phyloP scores from a whole-genome alignment of 306 rosid species.

The Morella rubra region DNA sequence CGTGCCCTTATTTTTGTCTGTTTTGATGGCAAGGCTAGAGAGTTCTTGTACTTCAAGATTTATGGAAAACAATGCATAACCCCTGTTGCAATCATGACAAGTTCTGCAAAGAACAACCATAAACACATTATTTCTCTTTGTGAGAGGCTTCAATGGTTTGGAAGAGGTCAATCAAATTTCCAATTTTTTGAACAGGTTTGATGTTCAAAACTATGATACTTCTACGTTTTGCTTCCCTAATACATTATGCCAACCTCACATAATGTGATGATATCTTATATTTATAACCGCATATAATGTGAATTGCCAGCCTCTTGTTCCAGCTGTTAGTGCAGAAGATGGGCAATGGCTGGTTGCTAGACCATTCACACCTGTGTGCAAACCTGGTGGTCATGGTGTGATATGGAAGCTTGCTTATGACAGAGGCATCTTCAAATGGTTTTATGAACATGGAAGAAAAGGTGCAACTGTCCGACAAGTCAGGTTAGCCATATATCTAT shows the following conservation, averaged over 20 bases:
- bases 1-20: constrained; percentile 18
- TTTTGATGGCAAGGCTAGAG: constrained; percentile 80
- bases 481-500: constrained; percentile 54
- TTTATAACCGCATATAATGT: constrained; percentile 18
- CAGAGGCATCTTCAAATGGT: constrained; percentile 89
- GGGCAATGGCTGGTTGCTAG: constrained; percentile 83
- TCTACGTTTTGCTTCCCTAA: constrained; percentile 20
- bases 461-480: constrained; percentile 96
- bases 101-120: constrained; percentile 93
- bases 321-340: constrained; percentile 81
- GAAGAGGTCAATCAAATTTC: constrained; percentile 95
- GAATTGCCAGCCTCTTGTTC: constrained; percentile 90
- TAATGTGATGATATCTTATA: too few species aligned
- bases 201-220: constrained; percentile 27
- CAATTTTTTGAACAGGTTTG: constrained; percentile 93
- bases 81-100: constrained; percentile 98
- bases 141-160: constrained; percentile 84
- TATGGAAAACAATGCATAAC: constrained; percentile 83
- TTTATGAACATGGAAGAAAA: constrained; percentile 80
- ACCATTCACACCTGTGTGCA: constrained; percentile 74
- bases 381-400: constrained; percentile 98
- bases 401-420: constrained; percentile 96
- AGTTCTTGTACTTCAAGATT: constrained; percentile 87
- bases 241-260: constrained; percentile 1
- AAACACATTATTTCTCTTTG: constrained; percentile 65